phyloP scores from a whole-genome alignment of 2,329 filamentous ascomycete genomes.

The Fusarium heterosporum region DNA sequence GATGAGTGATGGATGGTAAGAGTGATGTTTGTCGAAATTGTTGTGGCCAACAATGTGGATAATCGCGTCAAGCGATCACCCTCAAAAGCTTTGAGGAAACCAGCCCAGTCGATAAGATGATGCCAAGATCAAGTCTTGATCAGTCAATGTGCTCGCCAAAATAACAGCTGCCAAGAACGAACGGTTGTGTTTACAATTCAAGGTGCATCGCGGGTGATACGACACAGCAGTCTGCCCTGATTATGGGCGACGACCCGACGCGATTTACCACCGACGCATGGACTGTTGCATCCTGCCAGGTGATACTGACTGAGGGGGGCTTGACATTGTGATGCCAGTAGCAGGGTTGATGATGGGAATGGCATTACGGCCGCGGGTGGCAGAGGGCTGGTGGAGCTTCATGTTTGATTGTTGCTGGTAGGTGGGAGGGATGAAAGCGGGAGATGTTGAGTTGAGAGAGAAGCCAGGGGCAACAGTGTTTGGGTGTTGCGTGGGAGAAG shows the following conservation, averaged over 20 bases:
- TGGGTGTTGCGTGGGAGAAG: slow-evolving; percentile 90
- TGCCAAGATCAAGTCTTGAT: slow-evolving; percentile 53
- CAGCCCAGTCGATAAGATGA: slow-evolving; percentile 56
- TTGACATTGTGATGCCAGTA: slow-evolving; percentile 88
- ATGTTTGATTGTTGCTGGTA: slow-evolving; percentile 75
- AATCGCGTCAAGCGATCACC: slow-evolving; percentile 45
- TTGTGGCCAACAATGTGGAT: slow-evolving; percentile 49
- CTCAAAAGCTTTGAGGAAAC: slow-evolving; percentile 53
- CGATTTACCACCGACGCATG: slow-evolving; percentile 66
- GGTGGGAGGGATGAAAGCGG: slow-evolving; percentile 72
- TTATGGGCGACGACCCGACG: slow-evolving; percentile 41
- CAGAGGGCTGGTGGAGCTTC: slow-evolving; percentile 91
- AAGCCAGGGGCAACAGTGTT: slow-evolving; percentile 82
- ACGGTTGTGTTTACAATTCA: slow-evolving; percentile 53
- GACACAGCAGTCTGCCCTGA: slow-evolving; percentile 51
- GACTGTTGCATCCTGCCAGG: slow-evolving; percentile 70
- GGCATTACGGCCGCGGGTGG: slow-evolving; percentile 90
- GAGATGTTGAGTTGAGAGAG: slow-evolving; percentile 75
- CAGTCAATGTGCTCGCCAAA: slow-evolving; percentile 62
- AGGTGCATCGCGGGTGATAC: slow-evolving; percentile 53
- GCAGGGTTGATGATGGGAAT: slow-evolving; percentile 98
- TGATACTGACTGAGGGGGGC: slow-evolving; percentile 81
- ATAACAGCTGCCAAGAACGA: slow-evolving; percentile 59
- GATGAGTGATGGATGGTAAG: slow-evolving; percentile 46
- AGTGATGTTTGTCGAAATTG: slow-evolving; percentile 40